Evolutionary conservation across 164 flowering plant genomes (phyloP).

Genomic region (Vitis cinerea): DNA sequence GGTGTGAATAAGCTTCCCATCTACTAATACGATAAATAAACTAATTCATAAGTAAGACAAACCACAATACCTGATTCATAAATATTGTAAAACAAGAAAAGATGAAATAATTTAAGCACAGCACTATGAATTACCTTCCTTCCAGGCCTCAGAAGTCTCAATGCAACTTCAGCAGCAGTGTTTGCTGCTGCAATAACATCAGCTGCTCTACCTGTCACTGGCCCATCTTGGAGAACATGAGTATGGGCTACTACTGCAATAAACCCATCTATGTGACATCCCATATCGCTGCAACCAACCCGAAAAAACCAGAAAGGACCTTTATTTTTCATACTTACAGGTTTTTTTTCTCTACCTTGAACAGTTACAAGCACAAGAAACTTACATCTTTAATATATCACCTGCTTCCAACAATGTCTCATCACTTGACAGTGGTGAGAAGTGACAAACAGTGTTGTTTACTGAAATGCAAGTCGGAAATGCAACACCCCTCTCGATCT

Average conservation of each 20-base stretch:
- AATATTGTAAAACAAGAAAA: too few species aligned
- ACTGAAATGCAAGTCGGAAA: slow-evolving; percentile 94
- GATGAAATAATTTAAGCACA: too few species aligned
- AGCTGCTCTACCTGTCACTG: slow-evolving; percentile 84
- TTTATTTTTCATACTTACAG: background rate
- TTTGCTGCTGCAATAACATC: slow-evolving; percentile 95
- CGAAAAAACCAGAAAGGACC: background rate
- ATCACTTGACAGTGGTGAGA: slow-evolving; percentile 91
- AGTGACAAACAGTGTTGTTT: slow-evolving; percentile 85
- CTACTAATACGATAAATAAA: too few species aligned
- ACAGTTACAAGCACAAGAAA: too few species aligned
- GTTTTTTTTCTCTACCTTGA: too few species aligned
- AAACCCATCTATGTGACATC: slow-evolving; percentile 95
- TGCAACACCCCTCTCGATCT: slow-evolving; percentile 92
- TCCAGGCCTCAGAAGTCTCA: slow-evolving; percentile 92
- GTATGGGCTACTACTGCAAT: slow-evolving; percentile 93
- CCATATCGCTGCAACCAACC: slow-evolving; percentile 71
- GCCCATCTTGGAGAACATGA: slow-evolving; percentile 81
- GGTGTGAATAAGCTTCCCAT: too few species aligned
- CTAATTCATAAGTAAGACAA: too few species aligned
- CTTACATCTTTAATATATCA: slow-evolving; percentile 86
- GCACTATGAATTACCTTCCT: slow-evolving; percentile 53
- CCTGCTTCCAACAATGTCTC: slow-evolving; percentile 74
- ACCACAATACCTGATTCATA: too few species aligned
- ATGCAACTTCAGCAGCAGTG: slow-evolving; percentile 92